These are phyloP conservation scores for Colletotrichum eremochloae DNA, from an alignment of 2,329 filamentous ascomycete genomes.

Conservation along the genomic window DNA sequence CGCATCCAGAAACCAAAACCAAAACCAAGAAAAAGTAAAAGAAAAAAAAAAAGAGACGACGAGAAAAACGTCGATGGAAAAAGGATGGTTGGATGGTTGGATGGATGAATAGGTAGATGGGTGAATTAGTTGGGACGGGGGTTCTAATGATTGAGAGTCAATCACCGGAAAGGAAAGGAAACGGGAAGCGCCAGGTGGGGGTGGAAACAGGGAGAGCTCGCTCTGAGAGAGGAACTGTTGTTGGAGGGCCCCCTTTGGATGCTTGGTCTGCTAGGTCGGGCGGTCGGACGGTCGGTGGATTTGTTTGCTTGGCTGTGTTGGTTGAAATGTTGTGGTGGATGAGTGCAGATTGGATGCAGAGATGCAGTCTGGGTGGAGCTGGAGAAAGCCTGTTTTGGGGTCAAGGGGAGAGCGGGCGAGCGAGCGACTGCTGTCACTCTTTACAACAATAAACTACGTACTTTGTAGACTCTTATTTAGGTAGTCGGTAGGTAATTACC, in stretches of 20 bases:
- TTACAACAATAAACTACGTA: too few species aligned
- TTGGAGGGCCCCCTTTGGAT: neutral
- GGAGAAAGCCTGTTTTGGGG: neutral
- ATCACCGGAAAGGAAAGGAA: neutral
- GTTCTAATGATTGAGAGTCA: neutral
- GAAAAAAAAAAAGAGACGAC: neutral
- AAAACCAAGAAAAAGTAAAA: neutral
- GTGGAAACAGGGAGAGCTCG: too few species aligned
- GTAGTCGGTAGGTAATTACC: too few species aligned
- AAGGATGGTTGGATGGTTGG: neutral
- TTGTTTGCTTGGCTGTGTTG: neutral
- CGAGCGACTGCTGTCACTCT: too few species aligned
- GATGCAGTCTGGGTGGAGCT: neutral
- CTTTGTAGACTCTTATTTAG: too few species aligned
- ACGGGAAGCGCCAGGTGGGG: too few species aligned
- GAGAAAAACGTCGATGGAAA: neutral
- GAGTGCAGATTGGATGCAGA: neutral
- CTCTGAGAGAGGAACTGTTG: neutral
- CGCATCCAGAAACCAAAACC: neutral
- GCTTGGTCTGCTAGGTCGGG: neutral
- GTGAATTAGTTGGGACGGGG: neutral
- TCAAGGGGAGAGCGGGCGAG: too few species aligned
- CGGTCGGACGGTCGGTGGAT: neutral
- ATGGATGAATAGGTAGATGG: neutral
- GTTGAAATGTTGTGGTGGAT: neutral